Evolutionary conservation across 2,329 filamentous ascomycete species (phyloP).

Genomic region (Nigrospora sphaerica): DNA sequence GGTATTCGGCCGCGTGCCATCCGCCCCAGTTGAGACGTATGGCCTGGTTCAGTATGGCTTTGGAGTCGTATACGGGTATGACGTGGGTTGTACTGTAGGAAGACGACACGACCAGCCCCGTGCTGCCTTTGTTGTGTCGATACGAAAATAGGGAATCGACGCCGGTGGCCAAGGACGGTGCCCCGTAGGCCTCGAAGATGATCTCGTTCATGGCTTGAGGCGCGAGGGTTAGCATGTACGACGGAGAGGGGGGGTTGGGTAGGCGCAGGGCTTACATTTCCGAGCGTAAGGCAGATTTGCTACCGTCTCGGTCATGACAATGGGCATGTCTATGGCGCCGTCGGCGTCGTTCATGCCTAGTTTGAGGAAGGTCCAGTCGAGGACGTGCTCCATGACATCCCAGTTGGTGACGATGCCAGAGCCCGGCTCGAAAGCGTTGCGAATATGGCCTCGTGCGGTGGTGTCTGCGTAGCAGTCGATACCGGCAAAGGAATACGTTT

Average conservation of each 20-base stretch:
- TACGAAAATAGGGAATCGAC: slow-evolving; percentile 98
- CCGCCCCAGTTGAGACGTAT: slow-evolving; percentile 94
- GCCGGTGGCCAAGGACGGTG: slow-evolving; percentile 84
- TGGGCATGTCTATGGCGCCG: slow-evolving; percentile 72
- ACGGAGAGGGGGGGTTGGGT: neutral
- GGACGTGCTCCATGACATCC: slow-evolving; percentile 91
- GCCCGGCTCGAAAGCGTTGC: slow-evolving; percentile 84
- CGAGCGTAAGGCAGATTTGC: slow-evolving; percentile 85
- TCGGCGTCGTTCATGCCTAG: slow-evolving; percentile 73
- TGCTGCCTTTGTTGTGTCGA: slow-evolving; percentile 79
- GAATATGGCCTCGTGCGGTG: slow-evolving; percentile 82
- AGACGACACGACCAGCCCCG: slow-evolving; percentile 83
- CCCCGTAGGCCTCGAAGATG: slow-evolving; percentile 90
- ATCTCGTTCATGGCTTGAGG: slow-evolving; percentile 87
- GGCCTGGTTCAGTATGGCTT: slow-evolving; percentile 76
- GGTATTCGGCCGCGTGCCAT: slow-evolving; percentile 81
- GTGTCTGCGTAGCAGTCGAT: slow-evolving; percentile 92
- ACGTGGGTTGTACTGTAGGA: slow-evolving; percentile 92
- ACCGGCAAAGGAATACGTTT: slow-evolving; percentile 87
- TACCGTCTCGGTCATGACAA: slow-evolving; percentile 93
- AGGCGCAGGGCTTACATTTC: slow-evolving; percentile 56
- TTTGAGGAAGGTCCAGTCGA: slow-evolving; percentile 94
- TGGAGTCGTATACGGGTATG: slow-evolving; percentile 84
- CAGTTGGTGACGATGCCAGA: slow-evolving; percentile 93
- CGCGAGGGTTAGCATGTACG: slow-evolving; percentile 1